These are phyloP conservation scores for Arthrobotrys entomopaga DNA, from an alignment of 2,329 filamentous ascomycete genomes.

Conservation along the genomic window DNA sequence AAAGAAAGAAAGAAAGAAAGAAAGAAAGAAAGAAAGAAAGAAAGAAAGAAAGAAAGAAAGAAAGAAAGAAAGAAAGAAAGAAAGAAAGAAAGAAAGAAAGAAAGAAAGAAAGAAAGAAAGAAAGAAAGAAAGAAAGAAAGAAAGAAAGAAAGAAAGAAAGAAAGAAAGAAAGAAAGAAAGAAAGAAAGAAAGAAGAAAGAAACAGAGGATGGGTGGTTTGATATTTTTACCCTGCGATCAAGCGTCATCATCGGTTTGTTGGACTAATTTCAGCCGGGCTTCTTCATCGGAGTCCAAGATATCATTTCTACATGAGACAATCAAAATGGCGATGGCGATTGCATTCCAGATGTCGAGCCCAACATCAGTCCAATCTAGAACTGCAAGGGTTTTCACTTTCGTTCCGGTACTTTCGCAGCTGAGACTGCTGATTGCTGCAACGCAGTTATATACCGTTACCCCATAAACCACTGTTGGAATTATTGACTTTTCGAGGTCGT, in stretches of 20 bases:
- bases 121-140: neutral
- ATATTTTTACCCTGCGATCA: neutral
- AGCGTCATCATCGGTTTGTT: slow-evolving; percentile 40
- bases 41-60: neutral
- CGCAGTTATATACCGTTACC: slow-evolving; percentile 48
- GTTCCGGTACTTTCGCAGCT: slow-evolving; percentile 17
- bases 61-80: neutral
- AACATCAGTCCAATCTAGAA: slow-evolving; percentile 49
- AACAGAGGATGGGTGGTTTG: neutral
- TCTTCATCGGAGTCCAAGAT: slow-evolving; percentile 51
- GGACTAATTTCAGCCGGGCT: slow-evolving; percentile 31
- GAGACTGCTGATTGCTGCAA: slow-evolving; percentile 46
- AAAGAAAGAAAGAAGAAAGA: no score
- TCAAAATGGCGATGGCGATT: slow-evolving; percentile 44
- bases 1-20: neutral
- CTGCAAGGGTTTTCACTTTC: slow-evolving; percentile 41
- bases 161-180: neutral
- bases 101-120: neutral
- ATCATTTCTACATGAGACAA: slow-evolving; percentile 48
- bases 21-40: neutral
- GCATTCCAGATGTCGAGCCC: slow-evolving; percentile 53
- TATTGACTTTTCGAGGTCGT: neutral
- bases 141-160: neutral
- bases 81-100: neutral
- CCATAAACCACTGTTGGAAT: slow-evolving; percentile 37